Base-by-base conservation (phyloP, 148 eudicot genomes). In the Cornus florida region DNA sequence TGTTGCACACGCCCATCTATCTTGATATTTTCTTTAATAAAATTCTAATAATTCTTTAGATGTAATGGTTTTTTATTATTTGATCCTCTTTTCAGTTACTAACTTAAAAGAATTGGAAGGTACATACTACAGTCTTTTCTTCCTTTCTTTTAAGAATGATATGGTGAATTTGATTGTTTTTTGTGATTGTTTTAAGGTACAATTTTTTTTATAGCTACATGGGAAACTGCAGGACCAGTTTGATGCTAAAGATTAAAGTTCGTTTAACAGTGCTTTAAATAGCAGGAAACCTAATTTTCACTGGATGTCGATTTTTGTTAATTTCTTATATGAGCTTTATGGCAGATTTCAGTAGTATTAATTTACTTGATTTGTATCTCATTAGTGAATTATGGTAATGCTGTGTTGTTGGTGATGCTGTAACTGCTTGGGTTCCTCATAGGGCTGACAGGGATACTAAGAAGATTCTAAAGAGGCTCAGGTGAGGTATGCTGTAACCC, bases 171-270 rank as follows among this genome's bases (percentile, higher is more conserved):
- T 70, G 62, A 60, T 65, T 79, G 41, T 35, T 24, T 23, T 69
- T 41, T 28, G 28, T 87, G 67, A 77, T 60, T 24, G 39, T 78
- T 75, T 66, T 14, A 32, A 0, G 28, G 28, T 28, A 23, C 17
- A 69, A 41, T 38, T 62, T 77, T 28, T 28, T 70, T 59, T 88
- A 81, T 79, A 96, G 99, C 84, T 96, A 96, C 84, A 93, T 96
- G 98, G 81, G 85, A 96, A 96, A 79, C 86, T 93, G 46, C 95
- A 89, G 43, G 89, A 89, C 31, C 99, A 96, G 84, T 96, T 92
- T 83, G 90, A 92, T 73, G 94, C 93, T 35, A 98, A 88, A 77
- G 99, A 93, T 83, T 92, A 95, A 39, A 88, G 74, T 83, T 90
- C 98, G 71, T 82, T 89, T 70, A 86, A 82, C 32, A 82, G 82